Base-by-base conservation (phyloP, 2,329 filamentous ascomycete species). In the Alternaria burnsii region DNA sequence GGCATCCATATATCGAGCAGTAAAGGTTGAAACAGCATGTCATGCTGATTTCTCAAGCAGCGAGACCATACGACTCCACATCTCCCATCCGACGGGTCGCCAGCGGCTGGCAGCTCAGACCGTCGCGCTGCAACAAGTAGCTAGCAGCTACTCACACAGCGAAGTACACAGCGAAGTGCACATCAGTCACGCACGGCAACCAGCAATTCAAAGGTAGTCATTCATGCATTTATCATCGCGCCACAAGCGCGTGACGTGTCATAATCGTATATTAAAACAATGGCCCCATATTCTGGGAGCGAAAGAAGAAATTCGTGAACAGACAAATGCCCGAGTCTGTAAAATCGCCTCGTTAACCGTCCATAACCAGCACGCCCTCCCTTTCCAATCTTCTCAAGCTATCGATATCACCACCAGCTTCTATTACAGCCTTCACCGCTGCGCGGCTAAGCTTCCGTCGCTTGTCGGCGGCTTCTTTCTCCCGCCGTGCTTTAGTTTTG, bases 401-500 rank as follows among this genome's bases (percentile, higher is more conserved):
- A 43, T 78, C 78, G 32, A 84, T 57, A 76, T 93, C 89, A 3
- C 90, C 91, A 1, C 91, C 91, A 0, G 88, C 90, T 11, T 89
- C 90, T 56, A 86, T 82, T 0, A 93, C 87, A 9, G 89, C 90
- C 76, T 87, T 87, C 64, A 90, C 80, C 30, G 91, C 89, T 8
- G 88, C 88, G 76, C 91, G 87, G 71, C 86, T 89, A 56, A 94
- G 75, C 74, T 86, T 85, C 68, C 89, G 81, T 70, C 91, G 84
- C 79, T 90, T 89, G 73, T 97, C 94, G 54, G 86, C 84, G 2
- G 92, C 92, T 81, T 97, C 94, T 77, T 92, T 91, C 78, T 98
- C 94, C 52, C 95, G 83, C 56, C 93, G 83, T n/a, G 93, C 93
- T 77, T 97, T 97, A 9, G 95, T 98, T 86, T 98, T 98, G 68